These are phyloP conservation scores for Cucurbita moschata DNA, from an alignment of 306 rosid genomes.

Conservation along the genomic window DNA sequence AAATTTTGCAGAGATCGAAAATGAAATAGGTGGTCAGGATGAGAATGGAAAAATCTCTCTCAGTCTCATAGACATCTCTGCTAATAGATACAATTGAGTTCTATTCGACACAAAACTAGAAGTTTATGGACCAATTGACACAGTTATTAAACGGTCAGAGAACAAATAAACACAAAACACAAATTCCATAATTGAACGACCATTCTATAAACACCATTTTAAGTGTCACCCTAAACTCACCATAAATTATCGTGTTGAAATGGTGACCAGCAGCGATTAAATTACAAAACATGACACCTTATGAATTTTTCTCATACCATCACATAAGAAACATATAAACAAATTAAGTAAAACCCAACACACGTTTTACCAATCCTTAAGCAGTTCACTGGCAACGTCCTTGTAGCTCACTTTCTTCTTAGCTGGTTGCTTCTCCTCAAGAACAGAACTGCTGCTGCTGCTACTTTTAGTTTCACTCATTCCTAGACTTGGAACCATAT, in stretches of 20 bases:
- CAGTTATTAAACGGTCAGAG: too few species aligned
- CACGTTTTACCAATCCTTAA: constrained; percentile 52
- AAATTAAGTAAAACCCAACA: neutral
- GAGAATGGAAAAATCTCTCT: too few species aligned
- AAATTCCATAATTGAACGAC: too few species aligned
- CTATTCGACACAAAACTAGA: too few species aligned
- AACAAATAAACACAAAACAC: too few species aligned
- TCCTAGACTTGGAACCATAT: constrained; percentile 68
- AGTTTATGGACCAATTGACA: too few species aligned
- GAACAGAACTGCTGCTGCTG: neutral
- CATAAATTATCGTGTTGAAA: neutral
- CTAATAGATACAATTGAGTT: too few species aligned
- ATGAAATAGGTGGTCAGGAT: fast-evolving
- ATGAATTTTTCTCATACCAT: too few species aligned
- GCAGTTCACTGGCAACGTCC: constrained; percentile 57
- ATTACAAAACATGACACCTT: neutral
- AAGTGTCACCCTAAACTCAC: neutral
- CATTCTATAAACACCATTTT: too few species aligned
- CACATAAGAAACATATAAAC: neutral
- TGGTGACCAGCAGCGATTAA: neutral
- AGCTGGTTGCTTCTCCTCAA: constrained; percentile 23
- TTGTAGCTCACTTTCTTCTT: constrained; percentile 81
- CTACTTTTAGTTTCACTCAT: constrained; percentile 18
- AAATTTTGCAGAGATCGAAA: too few species aligned
- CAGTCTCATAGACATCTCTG: too few species aligned